Evolutionary conservation across 2,329 filamentous ascomycete species (phyloP), one percentile per base, ranked within the genome.

Genomic region (Aspergillus sp.): DNA sequence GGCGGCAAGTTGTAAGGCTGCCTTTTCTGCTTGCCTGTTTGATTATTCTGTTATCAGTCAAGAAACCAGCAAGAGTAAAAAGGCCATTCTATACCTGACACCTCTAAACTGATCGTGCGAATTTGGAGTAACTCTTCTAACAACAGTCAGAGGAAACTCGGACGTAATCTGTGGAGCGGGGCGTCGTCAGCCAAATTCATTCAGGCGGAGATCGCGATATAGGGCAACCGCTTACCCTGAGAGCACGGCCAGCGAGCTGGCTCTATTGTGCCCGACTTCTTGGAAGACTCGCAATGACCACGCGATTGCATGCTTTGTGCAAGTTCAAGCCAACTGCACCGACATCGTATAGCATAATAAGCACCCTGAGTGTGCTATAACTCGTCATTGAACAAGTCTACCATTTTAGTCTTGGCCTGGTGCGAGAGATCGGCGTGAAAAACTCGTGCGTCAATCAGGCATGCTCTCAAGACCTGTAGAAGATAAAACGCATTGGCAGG

Each of bases 291-390:
- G 49, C 28, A 31, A 51, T 51, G 3, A 51, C 13, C 13, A 51
- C 49, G n/a, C 25, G 49, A 15, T 51, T 51, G 49, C 49, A 51
- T 15, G 49, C 49, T 51, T 51, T 51, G 28, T 51, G 49, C n/a
- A 51, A 19, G 13, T 51, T 51, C 25, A 51, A 28, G 8, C 49
- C 49, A 19, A 51, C 25, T 5, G 49, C 23, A 5, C 15, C 25
- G n/a, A 51, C 49, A n/a, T 51, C 49, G 19, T 51, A 51, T 19
- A 34, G 13, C 49, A 51, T 51, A 13, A 51, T 51, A 9, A 51
- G 15, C 2, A 51, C 49, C n/a, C 15, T 51, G 6, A 51, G 49
- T 5, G 49, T 31, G 28, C 49, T 51, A 4, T 51, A 3, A 3
- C 9, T 23, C 23, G 7, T 51, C 25, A 11, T 51, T 51, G 15